Percentiles rank a stretch among this genome's conserved stretches.
Conservation (phyloP, 2,329 filamentous ascomycete species). For the Fusarium sp. region DNA sequence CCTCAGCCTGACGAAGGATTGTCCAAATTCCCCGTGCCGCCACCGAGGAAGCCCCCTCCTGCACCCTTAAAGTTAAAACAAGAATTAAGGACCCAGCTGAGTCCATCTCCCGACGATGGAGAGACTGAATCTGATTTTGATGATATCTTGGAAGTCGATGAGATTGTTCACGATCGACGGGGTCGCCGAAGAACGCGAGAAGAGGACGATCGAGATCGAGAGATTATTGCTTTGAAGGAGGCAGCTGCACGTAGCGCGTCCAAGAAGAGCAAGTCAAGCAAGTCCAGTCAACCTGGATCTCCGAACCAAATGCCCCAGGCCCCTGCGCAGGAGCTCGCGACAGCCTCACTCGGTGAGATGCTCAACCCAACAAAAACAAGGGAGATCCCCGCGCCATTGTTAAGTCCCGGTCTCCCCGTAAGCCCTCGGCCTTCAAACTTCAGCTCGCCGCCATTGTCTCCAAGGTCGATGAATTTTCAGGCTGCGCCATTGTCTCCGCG, state of each 20-base stretch:
- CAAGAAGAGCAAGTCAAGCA: conserved; percentile 74
- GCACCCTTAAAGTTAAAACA: conserved; percentile 79
- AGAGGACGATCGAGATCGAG: conserved; percentile 85
- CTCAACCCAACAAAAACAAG: conserved; percentile 56
- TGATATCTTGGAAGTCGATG: conserved; percentile 77
- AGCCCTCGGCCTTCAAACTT: conserved; percentile 71
- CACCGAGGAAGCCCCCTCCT: conserved; percentile 84
- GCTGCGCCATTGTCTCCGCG: conserved; percentile 76
- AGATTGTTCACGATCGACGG: conserved; percentile 70
- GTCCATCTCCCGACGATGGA: conserved; percentile 63
- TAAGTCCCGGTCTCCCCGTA: conserved; percentile 71
- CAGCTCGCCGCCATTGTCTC: conserved; percentile 76
- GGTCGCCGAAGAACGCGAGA: conserved; percentile 87
- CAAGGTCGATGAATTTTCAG: conserved; percentile 61
- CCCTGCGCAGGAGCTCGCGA: conserved; percentile 55
- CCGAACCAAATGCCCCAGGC: conserved; percentile 48
- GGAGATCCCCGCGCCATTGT: conserved; percentile 58
- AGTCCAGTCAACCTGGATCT: conserved; percentile 54
- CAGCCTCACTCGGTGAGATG: conserved; percentile 66
- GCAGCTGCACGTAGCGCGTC: conserved; percentile 78
- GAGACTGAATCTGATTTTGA: conserved; percentile 87
- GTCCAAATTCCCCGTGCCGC: conserved; percentile 68
- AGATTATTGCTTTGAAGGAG: conserved; percentile 74
- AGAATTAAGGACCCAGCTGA: conserved; percentile 39
- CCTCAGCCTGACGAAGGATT: conserved; percentile 60